Conservation (phyloP, 2,329 filamentous ascomycete genomes). For the Diaporthe sp. region DNA sequence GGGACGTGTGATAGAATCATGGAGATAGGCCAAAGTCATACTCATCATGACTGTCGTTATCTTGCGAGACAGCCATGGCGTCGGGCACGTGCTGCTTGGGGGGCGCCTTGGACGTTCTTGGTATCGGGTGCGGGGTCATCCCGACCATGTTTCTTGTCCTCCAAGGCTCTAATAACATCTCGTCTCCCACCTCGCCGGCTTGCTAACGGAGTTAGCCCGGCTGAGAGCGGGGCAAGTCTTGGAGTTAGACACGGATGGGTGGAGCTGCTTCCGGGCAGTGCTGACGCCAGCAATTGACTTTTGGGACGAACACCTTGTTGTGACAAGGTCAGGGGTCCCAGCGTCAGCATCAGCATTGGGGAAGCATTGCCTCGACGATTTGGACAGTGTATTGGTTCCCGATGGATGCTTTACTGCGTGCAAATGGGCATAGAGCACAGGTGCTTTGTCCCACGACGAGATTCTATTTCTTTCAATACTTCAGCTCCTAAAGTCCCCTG, state of each 20-base stretch:
- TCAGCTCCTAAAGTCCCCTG: no score
- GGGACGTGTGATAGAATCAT: background rate
- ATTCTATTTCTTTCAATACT: no score
- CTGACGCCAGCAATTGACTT: slow-evolving; percentile 7
- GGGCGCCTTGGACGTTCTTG: background rate
- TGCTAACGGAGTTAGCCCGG: slow-evolving; percentile 2
- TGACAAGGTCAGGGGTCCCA: background rate
- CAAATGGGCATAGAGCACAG: background rate
- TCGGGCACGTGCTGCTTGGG: background rate
- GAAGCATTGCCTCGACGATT: background rate
- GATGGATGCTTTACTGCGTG: no score
- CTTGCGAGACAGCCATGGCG: slow-evolving; percentile 5
- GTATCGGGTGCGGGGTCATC: slow-evolving; percentile 14
- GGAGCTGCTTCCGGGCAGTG: background rate
- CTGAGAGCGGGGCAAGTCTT: background rate
- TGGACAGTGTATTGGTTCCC: background rate
- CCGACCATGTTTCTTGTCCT: background rate
- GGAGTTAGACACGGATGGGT: background rate
- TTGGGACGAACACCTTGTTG: background rate
- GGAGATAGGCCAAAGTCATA: background rate
- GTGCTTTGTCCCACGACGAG: background rate
- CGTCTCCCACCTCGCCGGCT: background rate
- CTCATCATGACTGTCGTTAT: slow-evolving; percentile 11
- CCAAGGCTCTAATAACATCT: no score
- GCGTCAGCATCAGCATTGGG: background rate